Evolutionary conservation across 1,139 yeast genomes (phyloP).

Genomic region (Hanseniaspora gamundiae): DNA sequence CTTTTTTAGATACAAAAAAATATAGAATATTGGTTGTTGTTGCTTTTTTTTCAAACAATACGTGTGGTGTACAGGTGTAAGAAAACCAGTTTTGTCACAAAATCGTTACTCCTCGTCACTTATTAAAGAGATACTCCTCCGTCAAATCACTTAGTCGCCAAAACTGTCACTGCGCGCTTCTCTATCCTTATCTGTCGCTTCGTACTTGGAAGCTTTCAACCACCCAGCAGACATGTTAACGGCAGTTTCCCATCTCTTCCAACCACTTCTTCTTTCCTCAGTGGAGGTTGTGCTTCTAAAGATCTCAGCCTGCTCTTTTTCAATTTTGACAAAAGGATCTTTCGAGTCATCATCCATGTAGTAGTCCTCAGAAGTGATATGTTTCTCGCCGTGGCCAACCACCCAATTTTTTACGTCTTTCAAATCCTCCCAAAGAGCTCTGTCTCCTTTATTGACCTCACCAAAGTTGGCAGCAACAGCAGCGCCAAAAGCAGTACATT

Average conservation of each 20-base stretch:
- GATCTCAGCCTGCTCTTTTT: constrained; percentile 12
- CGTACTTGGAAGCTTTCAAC: constrained; percentile 28
- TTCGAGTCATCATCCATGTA: constrained; percentile 26
- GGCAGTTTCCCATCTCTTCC: constrained; percentile 77
- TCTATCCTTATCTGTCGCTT: not conserved
- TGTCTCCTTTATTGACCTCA: constrained; percentile 36
- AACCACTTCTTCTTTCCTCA: constrained; percentile 47
- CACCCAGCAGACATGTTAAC: constrained; percentile 68
- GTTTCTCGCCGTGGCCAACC: constrained; percentile 16
- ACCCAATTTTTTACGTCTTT: constrained; percentile 42
- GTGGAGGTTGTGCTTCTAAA: constrained; percentile 52
- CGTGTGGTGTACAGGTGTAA: too few species aligned
- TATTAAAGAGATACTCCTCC: not conserved
- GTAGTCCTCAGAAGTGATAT: not conserved
- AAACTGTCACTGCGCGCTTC: not conserved
- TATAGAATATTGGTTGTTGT: too few species aligned
- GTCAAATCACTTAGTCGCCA: not conserved
- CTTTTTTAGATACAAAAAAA: too few species aligned
- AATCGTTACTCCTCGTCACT: too few species aligned
- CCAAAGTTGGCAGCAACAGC: constrained; percentile 92
- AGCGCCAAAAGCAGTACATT: constrained; percentile 93
- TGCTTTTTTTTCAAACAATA: too few species aligned
- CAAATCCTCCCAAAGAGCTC: constrained; percentile 64
- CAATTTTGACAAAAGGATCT: constrained; percentile 21
- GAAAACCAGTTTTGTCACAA: too few species aligned